Percentiles rank a stretch among this genome's conserved stretches.
These are phyloP conservation scores for Cercospora citrullina DNA, from an alignment of 2,329 filamentous ascomycete species.

Conservation along the genomic window DNA sequence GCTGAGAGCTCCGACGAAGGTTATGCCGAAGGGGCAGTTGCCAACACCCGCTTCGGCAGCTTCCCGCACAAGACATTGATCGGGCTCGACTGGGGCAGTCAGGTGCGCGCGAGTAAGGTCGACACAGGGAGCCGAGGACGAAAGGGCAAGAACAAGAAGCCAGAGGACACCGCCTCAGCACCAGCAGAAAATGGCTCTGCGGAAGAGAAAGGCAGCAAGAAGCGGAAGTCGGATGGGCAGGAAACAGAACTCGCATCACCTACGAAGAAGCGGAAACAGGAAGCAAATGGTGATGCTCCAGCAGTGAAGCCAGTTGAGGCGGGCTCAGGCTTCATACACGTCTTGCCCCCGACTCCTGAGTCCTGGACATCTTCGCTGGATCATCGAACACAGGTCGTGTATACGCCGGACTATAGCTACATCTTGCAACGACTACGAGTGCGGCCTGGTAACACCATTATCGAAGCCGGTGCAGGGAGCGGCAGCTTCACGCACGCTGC, in stretches of 20 bases:
- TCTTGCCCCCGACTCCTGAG: conserved; percentile 77
- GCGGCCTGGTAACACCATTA: conserved; percentile 69
- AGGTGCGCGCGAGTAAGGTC: conserved; percentile 84
- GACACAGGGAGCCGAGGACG: conserved; percentile 87
- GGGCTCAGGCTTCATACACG: conserved; percentile 70
- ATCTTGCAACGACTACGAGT: conserved; percentile 74
- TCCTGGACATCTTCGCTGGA: conserved; percentile 78
- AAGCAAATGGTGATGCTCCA: conserved; percentile 5
- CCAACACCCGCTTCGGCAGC: conserved; percentile 93
- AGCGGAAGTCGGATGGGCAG: conserved; percentile 49
- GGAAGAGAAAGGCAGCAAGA: conserved; percentile 22
- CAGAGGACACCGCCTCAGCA: conserved; percentile 37
- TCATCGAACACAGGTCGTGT: conserved; percentile 82
- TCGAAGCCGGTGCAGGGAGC: conserved; percentile 79
- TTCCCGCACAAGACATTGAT: conserved; percentile 57
- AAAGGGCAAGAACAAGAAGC: conserved; percentile 57
- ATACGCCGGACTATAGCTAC: conserved; percentile 84
- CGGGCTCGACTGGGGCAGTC: conserved; percentile 82
- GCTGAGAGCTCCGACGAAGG: conserved; percentile 42
- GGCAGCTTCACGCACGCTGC: conserved; percentile 83
- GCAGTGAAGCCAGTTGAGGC: conserved; percentile 56
- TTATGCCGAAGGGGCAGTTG: conserved; percentile 50
- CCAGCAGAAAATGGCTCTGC: not conserved
- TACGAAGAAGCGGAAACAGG: conserved; percentile 38
- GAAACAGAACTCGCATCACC: conserved; percentile 23